Percentiles rank a stretch among this genome's conserved stretches.
phyloP scores from a whole-genome alignment of 2,329 filamentous ascomycete genomes.

The Lachnellula subtilissima region DNA sequence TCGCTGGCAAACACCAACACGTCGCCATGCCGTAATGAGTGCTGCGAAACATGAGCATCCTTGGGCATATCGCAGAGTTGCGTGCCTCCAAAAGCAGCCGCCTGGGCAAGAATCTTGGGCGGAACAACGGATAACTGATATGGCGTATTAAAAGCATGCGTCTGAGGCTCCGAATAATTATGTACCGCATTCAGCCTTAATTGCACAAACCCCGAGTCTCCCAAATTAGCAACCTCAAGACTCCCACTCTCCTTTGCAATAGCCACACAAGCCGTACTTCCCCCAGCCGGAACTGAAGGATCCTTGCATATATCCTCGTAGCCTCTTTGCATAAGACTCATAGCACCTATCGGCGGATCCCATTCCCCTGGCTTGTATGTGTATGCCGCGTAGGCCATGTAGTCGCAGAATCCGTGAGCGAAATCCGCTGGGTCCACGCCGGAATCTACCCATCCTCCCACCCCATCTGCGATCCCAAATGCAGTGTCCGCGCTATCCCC shows the following conservation, averaged over 20 bases:
- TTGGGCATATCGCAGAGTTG: constrained; percentile 78
- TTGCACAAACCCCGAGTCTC: constrained; percentile 90
- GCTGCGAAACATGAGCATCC: constrained; percentile 75
- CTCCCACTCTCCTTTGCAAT: constrained; percentile 67
- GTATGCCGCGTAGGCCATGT: constrained; percentile 75
- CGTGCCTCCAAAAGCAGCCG: constrained; percentile 75
- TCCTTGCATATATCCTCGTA: constrained; percentile 80
- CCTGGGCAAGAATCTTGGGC: constrained; percentile 69
- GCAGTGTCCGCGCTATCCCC: constrained; percentile 68
- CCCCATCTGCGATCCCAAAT: constrained; percentile 88
- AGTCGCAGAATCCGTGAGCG: constrained; percentile 85
- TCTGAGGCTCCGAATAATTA: constrained; percentile 78
- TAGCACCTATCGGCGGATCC: constrained; percentile 49
- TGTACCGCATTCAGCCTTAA: constrained; percentile 82
- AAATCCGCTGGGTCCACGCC: constrained; percentile 94
- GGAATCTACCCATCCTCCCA: constrained; percentile 90
- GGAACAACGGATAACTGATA: constrained; percentile 91
- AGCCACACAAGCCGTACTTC: constrained; percentile 88
- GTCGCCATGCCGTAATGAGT: constrained; percentile 80
- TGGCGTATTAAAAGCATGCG: constrained; percentile 95
- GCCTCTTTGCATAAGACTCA: constrained; percentile 71
- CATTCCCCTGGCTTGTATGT: constrained; percentile 25
- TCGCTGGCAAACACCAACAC: constrained; percentile 92
- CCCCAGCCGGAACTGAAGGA: constrained; percentile 69
- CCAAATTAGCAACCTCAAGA: constrained; percentile 87